These are phyloP conservation scores for Ophiocordyceps polyrhachis-furcata DNA, from an alignment of 2,329 filamentous ascomycete species.

Conservation along the genomic window DNA sequence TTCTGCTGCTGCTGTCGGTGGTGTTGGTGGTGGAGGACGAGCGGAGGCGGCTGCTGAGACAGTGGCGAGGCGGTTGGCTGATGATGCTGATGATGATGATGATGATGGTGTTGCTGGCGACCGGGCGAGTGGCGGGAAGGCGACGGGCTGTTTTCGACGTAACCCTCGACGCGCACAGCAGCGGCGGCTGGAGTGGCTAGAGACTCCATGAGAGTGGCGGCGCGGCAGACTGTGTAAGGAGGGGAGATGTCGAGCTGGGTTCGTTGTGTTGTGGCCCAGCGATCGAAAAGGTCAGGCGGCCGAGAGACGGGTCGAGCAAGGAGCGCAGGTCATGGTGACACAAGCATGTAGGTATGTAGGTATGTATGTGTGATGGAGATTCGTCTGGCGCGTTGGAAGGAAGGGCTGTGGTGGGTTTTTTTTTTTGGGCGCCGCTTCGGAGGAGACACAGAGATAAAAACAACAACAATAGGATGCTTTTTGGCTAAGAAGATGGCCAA, in stretches of 20 bases:
- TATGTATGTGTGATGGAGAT: no score
- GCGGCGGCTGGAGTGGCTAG: neutral
- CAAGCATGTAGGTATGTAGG: neutral
- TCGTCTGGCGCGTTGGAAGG: no score
- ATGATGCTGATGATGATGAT: conserved; percentile 1
- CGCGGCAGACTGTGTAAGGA: no score
- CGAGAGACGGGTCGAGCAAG: neutral
- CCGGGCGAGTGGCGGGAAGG: neutral
- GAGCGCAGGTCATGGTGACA: neutral
- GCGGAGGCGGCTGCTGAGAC: neutral
- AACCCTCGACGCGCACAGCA: neutral
- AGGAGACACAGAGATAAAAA: neutral
- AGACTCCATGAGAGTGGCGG: neutral
- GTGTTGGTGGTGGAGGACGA: conserved; percentile 8
- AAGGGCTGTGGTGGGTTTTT: no score
- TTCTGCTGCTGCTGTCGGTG: conserved; percentile 7
- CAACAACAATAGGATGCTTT: neutral
- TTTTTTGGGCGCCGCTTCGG: no score
- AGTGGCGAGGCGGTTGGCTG: neutral
- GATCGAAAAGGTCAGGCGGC: neutral
- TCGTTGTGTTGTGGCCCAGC: no score
- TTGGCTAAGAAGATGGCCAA: neutral
- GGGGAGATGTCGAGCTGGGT: no score
- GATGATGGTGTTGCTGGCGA: conserved; percentile 1
- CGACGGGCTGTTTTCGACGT: neutral